These are phyloP conservation scores for Pseudopyricularia javanii DNA, from an alignment of 2,329 filamentous ascomycete species.

Conservation along the genomic window DNA sequence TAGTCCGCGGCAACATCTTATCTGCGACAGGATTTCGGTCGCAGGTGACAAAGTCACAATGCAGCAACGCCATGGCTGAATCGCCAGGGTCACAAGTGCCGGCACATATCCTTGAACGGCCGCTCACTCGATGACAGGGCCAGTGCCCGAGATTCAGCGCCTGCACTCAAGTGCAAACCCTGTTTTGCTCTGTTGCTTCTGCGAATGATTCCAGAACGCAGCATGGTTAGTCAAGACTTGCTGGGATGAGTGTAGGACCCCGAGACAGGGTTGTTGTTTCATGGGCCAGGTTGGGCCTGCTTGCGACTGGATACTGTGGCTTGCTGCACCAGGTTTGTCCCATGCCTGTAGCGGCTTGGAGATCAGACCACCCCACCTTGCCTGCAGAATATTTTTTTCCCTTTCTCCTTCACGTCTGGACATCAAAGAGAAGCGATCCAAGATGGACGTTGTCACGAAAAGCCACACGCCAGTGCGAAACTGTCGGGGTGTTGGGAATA, in stretches of 20 bases:
- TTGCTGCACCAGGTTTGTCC: conserved; percentile 3
- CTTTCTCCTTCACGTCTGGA: not conserved
- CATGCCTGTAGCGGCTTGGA: not conserved
- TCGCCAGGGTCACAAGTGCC: not conserved
- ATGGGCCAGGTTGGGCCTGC: conserved; percentile 15
- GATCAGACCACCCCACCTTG: not conserved
- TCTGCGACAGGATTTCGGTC: not conserved
- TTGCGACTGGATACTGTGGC: conserved; percentile 1
- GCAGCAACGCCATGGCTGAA: not conserved
- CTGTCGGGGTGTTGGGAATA: conserved; percentile 1
- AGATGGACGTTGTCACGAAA: not conserved
- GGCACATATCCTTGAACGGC: not conserved
- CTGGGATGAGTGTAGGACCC: conserved; percentile 9
- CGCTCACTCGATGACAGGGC: not conserved
- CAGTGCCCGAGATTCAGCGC: not conserved
- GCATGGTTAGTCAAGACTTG: conserved; percentile 20
- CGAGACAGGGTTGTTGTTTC: conserved; percentile 41
- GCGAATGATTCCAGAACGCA: conserved; percentile 28
- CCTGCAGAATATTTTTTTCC: not conserved
- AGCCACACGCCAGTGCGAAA: conserved; percentile 5
- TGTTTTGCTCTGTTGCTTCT: not conserved
- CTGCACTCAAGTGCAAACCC: not conserved
- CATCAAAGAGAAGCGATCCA: too few species aligned
- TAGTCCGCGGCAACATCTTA: not conserved
- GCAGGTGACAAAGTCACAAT: not conserved